These are phyloP conservation scores for Xylaria sp. DNA, from an alignment of 495 filamentous ascomycete species.

Conservation along the genomic window DNA sequence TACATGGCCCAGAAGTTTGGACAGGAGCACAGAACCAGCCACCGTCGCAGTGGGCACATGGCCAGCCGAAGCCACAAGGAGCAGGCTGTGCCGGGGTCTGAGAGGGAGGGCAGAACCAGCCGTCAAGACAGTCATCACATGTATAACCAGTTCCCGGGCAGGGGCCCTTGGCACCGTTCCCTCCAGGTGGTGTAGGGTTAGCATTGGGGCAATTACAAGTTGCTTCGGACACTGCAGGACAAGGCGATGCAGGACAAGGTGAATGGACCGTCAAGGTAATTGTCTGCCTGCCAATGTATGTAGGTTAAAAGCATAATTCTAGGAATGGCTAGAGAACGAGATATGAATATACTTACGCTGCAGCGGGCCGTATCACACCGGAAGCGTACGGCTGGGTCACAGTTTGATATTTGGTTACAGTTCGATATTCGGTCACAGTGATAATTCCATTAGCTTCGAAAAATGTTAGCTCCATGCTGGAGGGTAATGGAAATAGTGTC, in stretches of 20 bases:
- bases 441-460: conserved; percentile 9
- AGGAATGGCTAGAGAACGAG: not conserved
- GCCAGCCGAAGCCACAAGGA: conserved; percentile 52
- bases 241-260: conserved; percentile 33
- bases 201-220: conserved; percentile 39
- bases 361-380: conserved; percentile 17
- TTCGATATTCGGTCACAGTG: conserved; percentile 19
- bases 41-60: conserved; percentile 47
- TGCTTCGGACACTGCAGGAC: conserved; percentile 26
- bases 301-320: conserved; percentile 22
- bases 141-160: conserved; percentile 49
- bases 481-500: not conserved
- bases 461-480: conserved; percentile 16
- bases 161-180: conserved; percentile 36
- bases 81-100: conserved; percentile 49
- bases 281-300: conserved; percentile 26
- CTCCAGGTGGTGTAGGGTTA: conserved; percentile 19
- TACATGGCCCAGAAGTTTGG: conserved; percentile 32
- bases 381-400: conserved; percentile 24
- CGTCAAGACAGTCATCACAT: conserved; percentile 49
- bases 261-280: conserved; percentile 29
- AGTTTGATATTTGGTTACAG: conserved; percentile 18
- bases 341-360: conserved; percentile 27
- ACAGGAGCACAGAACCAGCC: conserved; percentile 50
- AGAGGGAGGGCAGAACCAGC: conserved; percentile 52